Evolutionary conservation across 2,329 filamentous ascomycete species (phyloP).

Genomic region (Trichoderma citrinoviride): DNA sequence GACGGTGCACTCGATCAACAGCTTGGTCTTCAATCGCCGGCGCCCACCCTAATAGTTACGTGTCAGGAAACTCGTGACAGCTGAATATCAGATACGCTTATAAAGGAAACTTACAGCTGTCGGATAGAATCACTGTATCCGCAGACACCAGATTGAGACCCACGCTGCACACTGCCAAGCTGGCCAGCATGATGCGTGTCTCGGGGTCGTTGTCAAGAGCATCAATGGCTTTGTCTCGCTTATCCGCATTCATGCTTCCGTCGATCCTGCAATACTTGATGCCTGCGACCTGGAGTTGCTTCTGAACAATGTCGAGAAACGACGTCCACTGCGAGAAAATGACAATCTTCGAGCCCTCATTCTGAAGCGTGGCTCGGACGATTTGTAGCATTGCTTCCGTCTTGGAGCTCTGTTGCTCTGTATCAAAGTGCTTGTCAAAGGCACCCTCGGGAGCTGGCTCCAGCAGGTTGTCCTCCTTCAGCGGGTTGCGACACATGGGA

Average conservation of each 20-base stretch:
- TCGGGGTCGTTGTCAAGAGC: constrained; percentile 64
- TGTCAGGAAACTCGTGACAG: too few species aligned
- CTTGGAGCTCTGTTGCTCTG: constrained; percentile 72
- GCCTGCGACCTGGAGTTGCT: constrained; percentile 58
- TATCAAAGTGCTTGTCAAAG: constrained; percentile 54
- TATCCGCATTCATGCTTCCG: constrained; percentile 68
- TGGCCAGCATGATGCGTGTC: constrained; percentile 76
- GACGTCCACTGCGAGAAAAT: constrained; percentile 77
- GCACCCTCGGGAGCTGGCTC: constrained; percentile 60
- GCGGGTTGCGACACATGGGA: constrained; percentile 74
- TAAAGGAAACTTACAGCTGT: constrained; percentile 57
- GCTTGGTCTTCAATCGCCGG: constrained; percentile 92
- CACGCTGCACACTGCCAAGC: constrained; percentile 77
- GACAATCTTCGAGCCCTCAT: constrained; percentile 64
- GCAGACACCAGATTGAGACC: constrained; percentile 83
- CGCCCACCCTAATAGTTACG: constrained; percentile 64
- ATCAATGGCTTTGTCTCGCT: constrained; percentile 70
- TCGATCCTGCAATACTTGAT: constrained; percentile 72
- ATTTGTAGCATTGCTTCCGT: constrained; percentile 77
- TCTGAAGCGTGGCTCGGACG: constrained; percentile 64
- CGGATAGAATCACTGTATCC: constrained; percentile 78
- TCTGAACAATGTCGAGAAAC: constrained; percentile 70
- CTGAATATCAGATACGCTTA: too few species aligned
- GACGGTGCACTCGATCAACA: constrained; percentile 79
- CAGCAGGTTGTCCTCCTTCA: constrained; percentile 59